Evolutionary conservation across 2,329 filamentous ascomycete genomes (phyloP).

Genomic region (Karstenula rhodostoma): DNA sequence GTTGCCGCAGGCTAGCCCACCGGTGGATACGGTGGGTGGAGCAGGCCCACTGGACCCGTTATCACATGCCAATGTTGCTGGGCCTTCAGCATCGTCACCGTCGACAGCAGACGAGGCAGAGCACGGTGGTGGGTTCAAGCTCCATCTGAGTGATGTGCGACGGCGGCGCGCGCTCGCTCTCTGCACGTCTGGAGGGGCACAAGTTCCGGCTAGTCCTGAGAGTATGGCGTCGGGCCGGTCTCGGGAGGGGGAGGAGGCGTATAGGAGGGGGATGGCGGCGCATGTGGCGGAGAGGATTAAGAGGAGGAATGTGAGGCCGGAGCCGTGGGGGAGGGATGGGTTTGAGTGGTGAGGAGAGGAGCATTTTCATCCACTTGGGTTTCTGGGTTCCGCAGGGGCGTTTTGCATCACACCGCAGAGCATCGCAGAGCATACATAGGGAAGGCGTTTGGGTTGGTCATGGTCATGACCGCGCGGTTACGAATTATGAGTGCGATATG

Average conservation of each 20-base stretch:
- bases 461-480: no score
- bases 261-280: not conserved
- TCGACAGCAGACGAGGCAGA: no score
- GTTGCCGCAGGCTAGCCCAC: not conserved
- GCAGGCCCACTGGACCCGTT: not conserved
- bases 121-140: no score
- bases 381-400: no score
- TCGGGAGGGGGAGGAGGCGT: not conserved
- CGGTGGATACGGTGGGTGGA: not conserved
- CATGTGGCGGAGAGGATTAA: not conserved
- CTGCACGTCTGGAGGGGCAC: not conserved
- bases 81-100: no score
- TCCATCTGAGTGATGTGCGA: not conserved
- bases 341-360: not conserved
- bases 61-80: not conserved
- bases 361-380: no score
- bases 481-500: no score
- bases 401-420: no score
- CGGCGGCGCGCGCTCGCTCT: not conserved
- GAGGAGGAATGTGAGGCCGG: not conserved
- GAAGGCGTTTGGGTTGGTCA: no score
- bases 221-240: not conserved
- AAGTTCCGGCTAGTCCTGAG: not conserved
- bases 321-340: not conserved
- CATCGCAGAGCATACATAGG: no score